Conservation (phyloP, 192 early-diverging fungal species). For the Funneliformis mosseae region DNA sequence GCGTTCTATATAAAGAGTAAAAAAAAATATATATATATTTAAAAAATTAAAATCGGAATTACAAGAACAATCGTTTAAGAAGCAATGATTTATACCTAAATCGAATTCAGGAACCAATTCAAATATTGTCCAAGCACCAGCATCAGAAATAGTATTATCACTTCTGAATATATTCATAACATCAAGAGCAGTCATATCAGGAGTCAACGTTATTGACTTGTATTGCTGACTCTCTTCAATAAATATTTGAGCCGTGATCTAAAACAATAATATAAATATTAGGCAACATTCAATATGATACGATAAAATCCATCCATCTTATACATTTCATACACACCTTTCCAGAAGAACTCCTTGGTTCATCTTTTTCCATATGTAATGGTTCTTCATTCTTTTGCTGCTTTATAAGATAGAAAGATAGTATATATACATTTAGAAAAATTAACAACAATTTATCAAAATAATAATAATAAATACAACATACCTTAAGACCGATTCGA, state of each 20-base stretch:
- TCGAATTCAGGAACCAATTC: conserved; percentile 86
- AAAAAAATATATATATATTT: not conserved
- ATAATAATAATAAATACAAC: not conserved
- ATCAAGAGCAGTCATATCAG: conserved; percentile 71
- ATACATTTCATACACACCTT: not conserved
- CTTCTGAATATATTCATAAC: conserved; percentile 58
- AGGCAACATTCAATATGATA: not conserved
- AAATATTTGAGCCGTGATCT: conserved; percentile 80
- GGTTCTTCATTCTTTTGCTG: not conserved
- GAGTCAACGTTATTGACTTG: conserved; percentile 77
- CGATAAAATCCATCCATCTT: not conserved
- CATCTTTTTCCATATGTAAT: not conserved
- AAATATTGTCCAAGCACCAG: conserved; percentile 84
- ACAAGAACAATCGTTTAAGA: not conserved
- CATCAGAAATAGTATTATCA: conserved; percentile 52
- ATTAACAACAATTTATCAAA: too few species aligned
- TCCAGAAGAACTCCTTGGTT: not conserved
- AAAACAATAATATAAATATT: not conserved
- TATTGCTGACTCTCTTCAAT: conserved; percentile 77
- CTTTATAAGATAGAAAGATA: too few species aligned
- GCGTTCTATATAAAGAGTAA: conserved; percentile 58
- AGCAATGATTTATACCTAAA: conserved; percentile 53
- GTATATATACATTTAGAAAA: too few species aligned
- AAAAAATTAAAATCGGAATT: not conserved
- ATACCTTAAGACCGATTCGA: not conserved